Evolutionary conservation across 106 monocot genomes (phyloP), one percentile per base, ranked within the genome.

Genomic region (Phalaenopsis aphrodite): DNA sequence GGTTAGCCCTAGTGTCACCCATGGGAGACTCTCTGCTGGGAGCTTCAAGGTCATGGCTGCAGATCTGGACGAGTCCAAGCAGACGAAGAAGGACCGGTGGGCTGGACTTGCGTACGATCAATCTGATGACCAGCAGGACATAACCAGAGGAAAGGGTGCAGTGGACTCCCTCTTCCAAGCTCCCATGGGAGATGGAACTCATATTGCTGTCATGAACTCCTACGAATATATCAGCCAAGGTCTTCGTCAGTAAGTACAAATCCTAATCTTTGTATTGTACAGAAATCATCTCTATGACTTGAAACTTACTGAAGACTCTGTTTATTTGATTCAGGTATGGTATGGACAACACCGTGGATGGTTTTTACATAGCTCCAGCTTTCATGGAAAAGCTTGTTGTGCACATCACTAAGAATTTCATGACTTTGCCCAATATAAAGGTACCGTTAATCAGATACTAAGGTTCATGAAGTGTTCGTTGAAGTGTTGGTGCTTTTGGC

Each of bases 91-190:
- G 75, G 95, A 95, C 87, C 82, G 76, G 39, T 98, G 98, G 98
- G 77, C 18, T 0, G 87, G 87, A 8, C 92, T 98, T 11, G 88
- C 81, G 2, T 80, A 23, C 45, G 98, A 98, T 76, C 80, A 30
- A 0, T 98, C 98, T 4, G 98, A 98, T 36, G 98, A 98, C 80
- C 98, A 98, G 81, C 94, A 98, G 84, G 98, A 98, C 55, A 98
- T 98, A 82, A 89, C 89, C 45, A 87, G 98, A 58, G 98, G 98
- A 38, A 98, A 98, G 84, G 98, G 94, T 3, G 4, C 82, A 69
- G 98, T 91, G 4, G 91, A 92, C 64, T 43, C 87, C 39, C 89
- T 94, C 68, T 98, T 98, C 88, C 98, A 98, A 64, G 98, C 94
- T 37, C 98, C 98, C 78, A 78, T 17, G 41, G 94, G 91, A 7